Conservation (phyloP, 2,329 filamentous ascomycete species). For the Neonectria punicea region DNA sequence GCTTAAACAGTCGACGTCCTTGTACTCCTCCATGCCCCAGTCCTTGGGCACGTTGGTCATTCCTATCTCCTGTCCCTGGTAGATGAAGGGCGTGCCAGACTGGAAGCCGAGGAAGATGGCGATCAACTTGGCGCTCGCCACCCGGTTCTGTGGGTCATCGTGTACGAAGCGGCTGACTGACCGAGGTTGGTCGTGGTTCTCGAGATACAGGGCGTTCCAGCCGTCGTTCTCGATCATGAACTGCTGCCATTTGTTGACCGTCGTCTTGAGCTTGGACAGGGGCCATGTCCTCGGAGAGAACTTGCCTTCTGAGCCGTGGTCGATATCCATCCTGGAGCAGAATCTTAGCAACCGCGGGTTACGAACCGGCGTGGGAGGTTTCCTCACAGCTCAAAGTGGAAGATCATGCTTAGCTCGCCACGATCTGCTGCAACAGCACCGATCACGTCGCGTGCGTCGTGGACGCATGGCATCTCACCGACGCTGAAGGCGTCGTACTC, state of each 20-base stretch:
- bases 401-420: conserved; percentile 76
- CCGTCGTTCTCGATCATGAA: conserved; percentile 69
- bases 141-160: conserved; percentile 60
- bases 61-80: conserved; percentile 76
- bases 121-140: conserved; percentile 67
- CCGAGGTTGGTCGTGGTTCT: conserved; percentile 74
- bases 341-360: conserved; percentile 3
- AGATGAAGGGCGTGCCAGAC: conserved; percentile 73
- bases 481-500: conserved; percentile 63
- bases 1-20: conserved; percentile 71
- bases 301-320: conserved; percentile 57
- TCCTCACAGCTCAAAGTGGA: conserved; percentile 73
- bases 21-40: conserved; percentile 74
- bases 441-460: conserved; percentile 55
- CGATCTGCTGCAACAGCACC: conserved; percentile 64
- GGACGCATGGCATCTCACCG: conserved; percentile 61
- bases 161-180: conserved; percentile 66
- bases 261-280: conserved; percentile 62
- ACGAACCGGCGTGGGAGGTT: background rate
- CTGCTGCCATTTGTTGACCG: conserved; percentile 67
- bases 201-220: conserved; percentile 73
- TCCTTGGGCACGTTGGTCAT: conserved; percentile 71
- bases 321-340: conserved; percentile 58
- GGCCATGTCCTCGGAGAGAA: conserved; percentile 56
- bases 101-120: conserved; percentile 67